Conservation (phyloP, 495 filamentous ascomycete genomes). For the Pyrenula aspistea region DNA sequence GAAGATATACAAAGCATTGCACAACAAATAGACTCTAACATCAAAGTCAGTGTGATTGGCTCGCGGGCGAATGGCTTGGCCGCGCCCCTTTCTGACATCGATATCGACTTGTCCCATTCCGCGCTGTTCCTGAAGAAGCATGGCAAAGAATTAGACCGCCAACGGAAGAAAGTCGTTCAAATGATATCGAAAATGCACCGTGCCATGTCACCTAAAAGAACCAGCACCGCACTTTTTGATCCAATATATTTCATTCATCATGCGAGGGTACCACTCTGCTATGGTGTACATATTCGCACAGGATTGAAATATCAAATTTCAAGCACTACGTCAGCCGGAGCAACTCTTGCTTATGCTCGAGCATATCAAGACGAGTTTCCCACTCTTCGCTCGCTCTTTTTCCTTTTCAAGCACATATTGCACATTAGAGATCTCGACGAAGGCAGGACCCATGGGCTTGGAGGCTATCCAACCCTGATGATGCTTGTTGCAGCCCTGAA, state of each 20-base stretch:
- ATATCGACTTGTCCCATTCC: constrained; percentile 21
- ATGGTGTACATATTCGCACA: constrained; percentile 26
- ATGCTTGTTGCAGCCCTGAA: constrained; percentile 44
- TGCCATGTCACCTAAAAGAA: neutral
- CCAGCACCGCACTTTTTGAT: constrained; percentile 3
- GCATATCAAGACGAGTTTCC: constrained; percentile 37
- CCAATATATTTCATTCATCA: neutral
- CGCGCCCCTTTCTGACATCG: constrained; percentile 36
- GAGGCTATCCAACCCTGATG: constrained; percentile 38
- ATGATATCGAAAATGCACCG: neutral
- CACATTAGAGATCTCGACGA: constrained; percentile 34
- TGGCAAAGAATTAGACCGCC: neutral
- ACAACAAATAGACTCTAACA: constrained; percentile 7
- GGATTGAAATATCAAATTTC: constrained; percentile 37
- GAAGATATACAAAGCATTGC: constrained; percentile 15
- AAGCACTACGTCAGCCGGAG: constrained; percentile 19
- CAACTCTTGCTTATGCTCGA: constrained; percentile 25
- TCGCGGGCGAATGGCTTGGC: constrained; percentile 42
- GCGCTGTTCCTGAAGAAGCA: neutral
- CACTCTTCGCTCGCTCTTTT: constrained; percentile 34
- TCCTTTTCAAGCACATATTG: constrained; percentile 32
- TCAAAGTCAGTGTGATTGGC: constrained; percentile 31
- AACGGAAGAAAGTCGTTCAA: neutral
- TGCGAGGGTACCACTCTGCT: constrained; percentile 12
- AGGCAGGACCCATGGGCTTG: constrained; percentile 27